A percentile compares a stretch with the other conserved stretches of the same genome.
These are phyloP conservation scores for Picea mariana DNA, from an alignment of 83 land plant species.

Conservation along the genomic window DNA sequence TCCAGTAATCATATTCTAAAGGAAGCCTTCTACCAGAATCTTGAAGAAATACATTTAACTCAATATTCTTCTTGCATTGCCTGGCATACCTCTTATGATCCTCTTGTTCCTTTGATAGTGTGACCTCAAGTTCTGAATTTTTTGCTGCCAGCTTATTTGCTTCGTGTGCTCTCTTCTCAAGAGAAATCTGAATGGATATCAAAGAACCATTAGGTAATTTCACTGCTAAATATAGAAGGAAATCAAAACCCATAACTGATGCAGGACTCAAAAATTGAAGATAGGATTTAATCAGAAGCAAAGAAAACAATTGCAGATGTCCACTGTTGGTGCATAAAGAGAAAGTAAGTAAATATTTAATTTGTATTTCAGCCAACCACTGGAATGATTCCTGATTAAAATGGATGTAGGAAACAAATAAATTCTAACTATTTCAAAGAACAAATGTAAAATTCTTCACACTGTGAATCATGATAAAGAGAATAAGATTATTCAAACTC, in stretches of 20 bases:
- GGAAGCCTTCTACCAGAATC: too few relatives aligned
- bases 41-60: neutral
- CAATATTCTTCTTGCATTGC: neutral
- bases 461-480: too few relatives aligned
- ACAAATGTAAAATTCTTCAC: too few relatives aligned
- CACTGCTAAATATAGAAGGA: neutral
- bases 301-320: neutral
- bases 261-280: neutral
- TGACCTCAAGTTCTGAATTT: conserved; percentile 14
- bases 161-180: conserved; percentile 3
- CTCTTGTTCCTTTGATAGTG: conserved; percentile 11
- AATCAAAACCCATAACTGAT: neutral
- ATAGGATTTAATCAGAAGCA: neutral
- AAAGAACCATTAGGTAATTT: neutral
- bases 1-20: too few relatives aligned
- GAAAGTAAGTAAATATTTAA: neutral
- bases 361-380: neutral
- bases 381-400: neutral
- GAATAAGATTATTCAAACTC: too few relatives aligned
- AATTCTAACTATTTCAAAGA: too few relatives aligned
- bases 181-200: neutral
- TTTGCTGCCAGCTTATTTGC: conserved; percentile 5
- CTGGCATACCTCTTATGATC: conserved; percentile 10
- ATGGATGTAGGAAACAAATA: too few relatives aligned
- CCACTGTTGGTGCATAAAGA: neutral